Evolutionary conservation across 2,329 filamentous ascomycete species (phyloP).

Genomic region (Colletotrichum tanaceti): DNA sequence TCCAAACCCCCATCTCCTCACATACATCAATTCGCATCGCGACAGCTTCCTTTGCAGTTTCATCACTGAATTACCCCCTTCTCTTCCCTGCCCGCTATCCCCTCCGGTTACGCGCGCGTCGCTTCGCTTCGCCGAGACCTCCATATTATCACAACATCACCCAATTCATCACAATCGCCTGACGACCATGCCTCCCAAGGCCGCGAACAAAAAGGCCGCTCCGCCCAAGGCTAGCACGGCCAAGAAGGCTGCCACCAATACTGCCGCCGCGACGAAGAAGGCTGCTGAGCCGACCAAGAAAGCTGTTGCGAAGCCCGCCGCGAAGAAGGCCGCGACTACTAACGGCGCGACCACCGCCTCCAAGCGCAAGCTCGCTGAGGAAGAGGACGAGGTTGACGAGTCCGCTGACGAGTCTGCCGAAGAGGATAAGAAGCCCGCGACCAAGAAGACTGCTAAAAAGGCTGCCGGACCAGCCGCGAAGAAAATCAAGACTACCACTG

Average conservation of each 20-base stretch:
- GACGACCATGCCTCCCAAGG: slow-evolving; percentile 45
- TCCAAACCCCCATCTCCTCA: slow-evolving; percentile 2
- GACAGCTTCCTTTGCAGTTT: slow-evolving; percentile 3
- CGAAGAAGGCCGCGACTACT: slow-evolving; percentile 47
- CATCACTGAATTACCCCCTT: slow-evolving; percentile 1
- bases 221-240: slow-evolving; percentile 46
- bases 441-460: slow-evolving; percentile 50
- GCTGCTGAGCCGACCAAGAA: slow-evolving; percentile 44
- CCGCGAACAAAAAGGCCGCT: slow-evolving; percentile 44
- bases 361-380: slow-evolving; percentile 35
- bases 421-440: slow-evolving; percentile 21
- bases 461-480: slow-evolving; percentile 40
- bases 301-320: slow-evolving; percentile 39
- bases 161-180: slow-evolving; percentile 20
- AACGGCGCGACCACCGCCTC: slow-evolving; percentile 39
- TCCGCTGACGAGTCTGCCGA: slow-evolving; percentile 17
- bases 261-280: slow-evolving; percentile 46
- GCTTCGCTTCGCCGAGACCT: slow-evolving; percentile 3
- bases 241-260: slow-evolving; percentile 39
- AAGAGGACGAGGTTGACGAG: slow-evolving; percentile 22
- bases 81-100: background rate
- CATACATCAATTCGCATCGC: slow-evolving; percentile 24
- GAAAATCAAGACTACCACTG: slow-evolving; percentile 35
- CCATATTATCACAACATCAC: background rate
- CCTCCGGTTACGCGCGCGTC: slow-evolving; percentile 27